phyloP scores from a whole-genome alignment of 257 asterid genomes.

The Agastache rugosa region DNA sequence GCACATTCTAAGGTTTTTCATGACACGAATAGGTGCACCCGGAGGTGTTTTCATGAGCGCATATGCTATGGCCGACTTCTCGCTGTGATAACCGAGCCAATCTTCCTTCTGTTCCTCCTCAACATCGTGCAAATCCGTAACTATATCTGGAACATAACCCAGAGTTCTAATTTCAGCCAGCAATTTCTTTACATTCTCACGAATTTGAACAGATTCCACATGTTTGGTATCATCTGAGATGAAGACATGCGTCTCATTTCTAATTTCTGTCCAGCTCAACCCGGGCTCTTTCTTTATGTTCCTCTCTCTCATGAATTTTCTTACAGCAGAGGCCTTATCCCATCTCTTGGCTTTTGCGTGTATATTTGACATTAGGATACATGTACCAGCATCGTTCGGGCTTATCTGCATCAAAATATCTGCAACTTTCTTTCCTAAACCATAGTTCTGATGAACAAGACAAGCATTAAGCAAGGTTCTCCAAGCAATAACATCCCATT shows the following conservation, averaged over 20 bases:
- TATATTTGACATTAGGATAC: constrained; percentile 73
- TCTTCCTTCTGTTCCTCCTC: constrained; percentile 83
- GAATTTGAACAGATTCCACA: constrained; percentile 60
- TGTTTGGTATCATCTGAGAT: constrained; percentile 67
- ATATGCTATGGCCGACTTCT: constrained; percentile 86
- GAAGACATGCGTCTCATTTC: constrained; percentile 66
- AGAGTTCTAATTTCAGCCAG: constrained; percentile 60
- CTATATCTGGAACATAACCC: constrained; percentile 67
- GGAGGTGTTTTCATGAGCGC: constrained; percentile 79
- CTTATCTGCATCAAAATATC: constrained; percentile 55
- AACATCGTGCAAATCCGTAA: constrained; percentile 72
- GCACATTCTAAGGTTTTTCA: constrained; percentile 82
- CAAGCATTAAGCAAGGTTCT: constrained; percentile 90
- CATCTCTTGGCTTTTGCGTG: constrained; percentile 79
- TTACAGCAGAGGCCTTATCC: constrained; percentile 65
- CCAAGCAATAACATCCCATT: constrained; percentile 82
- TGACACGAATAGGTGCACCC: constrained; percentile 66
- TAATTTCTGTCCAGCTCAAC: constrained; percentile 87
- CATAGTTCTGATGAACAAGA: constrained; percentile 63
- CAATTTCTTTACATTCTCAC: constrained; percentile 57
- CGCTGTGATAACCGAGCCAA: constrained; percentile 74
- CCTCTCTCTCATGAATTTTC: constrained; percentile 65
- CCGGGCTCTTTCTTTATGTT: constrained; percentile 92
- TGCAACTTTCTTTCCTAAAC: constrained; percentile 65
- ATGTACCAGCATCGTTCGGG: constrained; percentile 77